Evolutionary conservation across 2,329 filamentous ascomycete species (phyloP).

Genomic region (Teratosphaeria destructans): DNA sequence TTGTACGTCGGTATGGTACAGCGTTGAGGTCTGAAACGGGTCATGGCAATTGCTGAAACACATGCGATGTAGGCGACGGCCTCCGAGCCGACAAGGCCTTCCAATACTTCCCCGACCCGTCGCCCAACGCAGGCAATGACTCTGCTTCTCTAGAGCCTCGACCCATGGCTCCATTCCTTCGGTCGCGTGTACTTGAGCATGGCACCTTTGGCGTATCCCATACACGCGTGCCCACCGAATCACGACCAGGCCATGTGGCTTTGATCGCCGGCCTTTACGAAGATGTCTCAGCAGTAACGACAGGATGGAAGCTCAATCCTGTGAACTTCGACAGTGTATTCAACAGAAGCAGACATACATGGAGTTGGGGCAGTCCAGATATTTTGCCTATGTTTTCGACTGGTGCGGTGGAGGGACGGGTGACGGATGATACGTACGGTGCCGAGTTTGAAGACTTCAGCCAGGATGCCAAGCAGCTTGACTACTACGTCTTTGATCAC

Average conservation of each 20-base stretch:
- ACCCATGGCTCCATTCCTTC: constrained; percentile 80
- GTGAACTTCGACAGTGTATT: constrained; percentile 99
- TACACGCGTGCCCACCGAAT: constrained; percentile 93
- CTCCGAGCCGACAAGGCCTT: constrained; percentile 96
- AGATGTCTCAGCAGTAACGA: constrained; percentile 93
- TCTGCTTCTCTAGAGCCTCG: constrained; percentile 56
- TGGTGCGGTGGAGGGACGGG: constrained; percentile 75
- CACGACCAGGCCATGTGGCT: constrained; percentile 88
- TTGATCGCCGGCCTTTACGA: constrained; percentile 95
- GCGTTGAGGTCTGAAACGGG: neutral
- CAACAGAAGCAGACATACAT: constrained; percentile 91
- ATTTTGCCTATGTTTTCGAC: constrained; percentile 95
- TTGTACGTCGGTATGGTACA: constrained; percentile 67
- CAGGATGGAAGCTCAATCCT: constrained; percentile 96
- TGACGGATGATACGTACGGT: constrained; percentile 78
- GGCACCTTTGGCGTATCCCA: constrained; percentile 97
- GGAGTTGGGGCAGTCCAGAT: constrained; percentile 98
- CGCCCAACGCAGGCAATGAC: constrained; percentile 43
- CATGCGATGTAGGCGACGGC: constrained; percentile 56
- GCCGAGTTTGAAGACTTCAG: constrained; percentile 86
- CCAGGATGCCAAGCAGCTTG: constrained; percentile 66
- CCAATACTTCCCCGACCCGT: constrained; percentile 82
- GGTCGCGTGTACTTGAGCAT: constrained; percentile 75
- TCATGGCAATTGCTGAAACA: neutral
- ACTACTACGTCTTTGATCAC: constrained; percentile 91